Conservation (phyloP, 2,329 filamentous ascomycete species). For the Teratosphaeria pseudoeucalypti region DNA sequence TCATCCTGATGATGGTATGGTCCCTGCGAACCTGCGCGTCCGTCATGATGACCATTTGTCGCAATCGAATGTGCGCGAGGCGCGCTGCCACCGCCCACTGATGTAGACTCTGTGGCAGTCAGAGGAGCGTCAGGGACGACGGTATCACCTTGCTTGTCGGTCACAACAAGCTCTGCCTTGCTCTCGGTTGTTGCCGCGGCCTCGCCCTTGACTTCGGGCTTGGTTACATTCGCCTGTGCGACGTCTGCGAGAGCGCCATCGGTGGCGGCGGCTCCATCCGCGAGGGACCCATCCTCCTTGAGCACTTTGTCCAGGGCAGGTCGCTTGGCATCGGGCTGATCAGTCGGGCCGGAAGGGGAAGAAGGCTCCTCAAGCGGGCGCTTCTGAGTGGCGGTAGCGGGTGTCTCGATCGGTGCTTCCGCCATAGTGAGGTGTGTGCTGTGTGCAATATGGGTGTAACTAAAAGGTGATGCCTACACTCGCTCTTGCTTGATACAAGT, state of each 20-base stretch:
- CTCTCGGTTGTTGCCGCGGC: background rate
- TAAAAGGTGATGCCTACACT: slow-evolving; percentile 1
- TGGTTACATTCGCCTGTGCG: slow-evolving; percentile 6
- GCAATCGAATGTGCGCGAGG: slow-evolving; percentile 16
- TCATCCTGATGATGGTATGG: slow-evolving; percentile 61
- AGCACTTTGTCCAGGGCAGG: slow-evolving; percentile 88
- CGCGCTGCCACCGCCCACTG: slow-evolving; percentile 1
- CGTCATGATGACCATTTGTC: slow-evolving; percentile 42
- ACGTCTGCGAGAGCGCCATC: slow-evolving; percentile 23
- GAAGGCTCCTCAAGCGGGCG: slow-evolving; percentile 94
- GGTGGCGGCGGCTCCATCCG: slow-evolving; percentile 34
- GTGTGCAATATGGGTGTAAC: background rate
- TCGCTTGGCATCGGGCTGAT: slow-evolving; percentile 94
- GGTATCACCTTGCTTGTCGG: slow-evolving; percentile 56
- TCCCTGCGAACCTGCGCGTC: slow-evolving; percentile 34
- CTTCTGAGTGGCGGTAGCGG: slow-evolving; percentile 60
- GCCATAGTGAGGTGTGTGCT: slow-evolving; percentile 15
- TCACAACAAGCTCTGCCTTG: slow-evolving; percentile 3
- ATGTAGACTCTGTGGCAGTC: slow-evolving; percentile 31
- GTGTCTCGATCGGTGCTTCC: slow-evolving; percentile 31
- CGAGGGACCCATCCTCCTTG: slow-evolving; percentile 46
- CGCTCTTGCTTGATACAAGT: slow-evolving; percentile 10
- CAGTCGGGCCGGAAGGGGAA: slow-evolving; percentile 79
- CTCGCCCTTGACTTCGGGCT: slow-evolving; percentile 17
- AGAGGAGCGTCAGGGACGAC: slow-evolving; percentile 53